Percentiles rank a stretch among this genome's conserved stretches.
Evolutionary conservation across 208 protist genomes (phyloP).

Genomic region (Zelonia costaricensis): DNA sequence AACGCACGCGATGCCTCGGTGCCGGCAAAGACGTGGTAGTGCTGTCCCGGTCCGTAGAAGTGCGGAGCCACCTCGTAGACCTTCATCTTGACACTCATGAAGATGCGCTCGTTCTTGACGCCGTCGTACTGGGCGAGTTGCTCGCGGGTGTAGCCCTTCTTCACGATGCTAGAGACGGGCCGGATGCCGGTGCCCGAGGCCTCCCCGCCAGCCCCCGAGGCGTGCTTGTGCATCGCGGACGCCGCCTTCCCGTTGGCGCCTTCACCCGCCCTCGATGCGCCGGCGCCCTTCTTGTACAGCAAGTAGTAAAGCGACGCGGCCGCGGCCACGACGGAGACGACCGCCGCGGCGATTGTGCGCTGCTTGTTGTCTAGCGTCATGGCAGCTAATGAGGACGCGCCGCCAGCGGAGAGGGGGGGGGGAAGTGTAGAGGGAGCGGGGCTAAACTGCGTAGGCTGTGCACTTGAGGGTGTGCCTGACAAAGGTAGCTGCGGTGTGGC

Average conservation of each 20-base stretch:
- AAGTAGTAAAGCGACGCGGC: slow-evolving; percentile 21
- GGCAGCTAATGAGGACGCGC: neutral
- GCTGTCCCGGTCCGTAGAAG: slow-evolving; percentile 78
- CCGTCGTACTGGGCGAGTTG: slow-evolving; percentile 74
- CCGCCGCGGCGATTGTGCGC: slow-evolving; percentile 16
- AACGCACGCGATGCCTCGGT: slow-evolving; percentile 68
- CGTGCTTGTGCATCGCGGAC: slow-evolving; percentile 7
- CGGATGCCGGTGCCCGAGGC: slow-evolving; percentile 39
- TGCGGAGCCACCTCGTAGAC: slow-evolving; percentile 88
- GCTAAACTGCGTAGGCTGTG: too few species aligned
- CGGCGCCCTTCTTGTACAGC: slow-evolving; percentile 27
- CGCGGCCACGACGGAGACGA: slow-evolving; percentile 17
- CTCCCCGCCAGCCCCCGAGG: neutral
- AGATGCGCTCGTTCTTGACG: slow-evolving; percentile 54
- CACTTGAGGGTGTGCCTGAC: too few species aligned
- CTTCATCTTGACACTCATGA: slow-evolving; percentile 77
- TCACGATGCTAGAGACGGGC: slow-evolving; percentile 40
- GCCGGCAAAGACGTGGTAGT: slow-evolving; percentile 84
- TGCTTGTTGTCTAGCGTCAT: slow-evolving; percentile 20
- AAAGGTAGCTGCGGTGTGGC: too few species aligned
- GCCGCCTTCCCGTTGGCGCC: too few species aligned
- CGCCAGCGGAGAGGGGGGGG: too few species aligned
- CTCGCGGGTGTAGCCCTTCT: slow-evolving; percentile 68
- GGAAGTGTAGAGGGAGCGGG: too few species aligned
- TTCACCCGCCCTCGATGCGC: too few species aligned